Evolutionary conservation across 148 eudicot species (phyloP).

Genomic region (Fallopia convolvulus): DNA sequence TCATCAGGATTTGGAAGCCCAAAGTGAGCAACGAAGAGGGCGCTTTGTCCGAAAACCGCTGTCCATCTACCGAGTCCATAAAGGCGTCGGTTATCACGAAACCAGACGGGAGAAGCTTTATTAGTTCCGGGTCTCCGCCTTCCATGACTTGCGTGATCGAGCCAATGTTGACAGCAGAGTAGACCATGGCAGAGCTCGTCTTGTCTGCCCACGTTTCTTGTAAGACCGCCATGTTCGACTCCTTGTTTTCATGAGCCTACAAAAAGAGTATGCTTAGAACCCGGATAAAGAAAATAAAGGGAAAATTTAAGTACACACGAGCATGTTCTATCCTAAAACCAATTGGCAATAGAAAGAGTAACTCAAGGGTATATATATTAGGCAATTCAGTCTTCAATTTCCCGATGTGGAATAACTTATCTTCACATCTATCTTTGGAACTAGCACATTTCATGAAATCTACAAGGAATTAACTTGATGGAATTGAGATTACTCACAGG

Average conservation of each 20-base stretch:
- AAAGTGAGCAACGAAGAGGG: constrained; percentile 44
- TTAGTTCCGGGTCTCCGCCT: constrained; percentile 42
- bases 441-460: not conserved
- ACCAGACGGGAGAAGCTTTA: constrained; percentile 65
- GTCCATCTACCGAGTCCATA: not conserved
- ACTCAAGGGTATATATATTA: too few species aligned
- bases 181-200: constrained; percentile 31
- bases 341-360: too few species aligned
- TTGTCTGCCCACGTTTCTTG: constrained; percentile 41
- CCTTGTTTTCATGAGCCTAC: not conserved
- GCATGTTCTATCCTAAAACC: too few species aligned
- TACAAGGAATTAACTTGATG: too few species aligned
- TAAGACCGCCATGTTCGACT: constrained; percentile 26
- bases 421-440: too few species aligned
- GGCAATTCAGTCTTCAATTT: too few species aligned
- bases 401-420: too few species aligned
- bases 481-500: constrained; percentile 23
- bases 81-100: constrained; percentile 41
- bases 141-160: constrained; percentile 27
- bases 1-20: constrained; percentile 63
- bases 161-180: constrained; percentile 27
- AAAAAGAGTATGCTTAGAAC: not conserved
- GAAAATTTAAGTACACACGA: too few species aligned
- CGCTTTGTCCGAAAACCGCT: not conserved
- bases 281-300: too few species aligned